Evolutionary conservation across 2,329 filamentous ascomycete genomes (phyloP).

Genomic region (Neopestalotiopsis sp.): DNA sequence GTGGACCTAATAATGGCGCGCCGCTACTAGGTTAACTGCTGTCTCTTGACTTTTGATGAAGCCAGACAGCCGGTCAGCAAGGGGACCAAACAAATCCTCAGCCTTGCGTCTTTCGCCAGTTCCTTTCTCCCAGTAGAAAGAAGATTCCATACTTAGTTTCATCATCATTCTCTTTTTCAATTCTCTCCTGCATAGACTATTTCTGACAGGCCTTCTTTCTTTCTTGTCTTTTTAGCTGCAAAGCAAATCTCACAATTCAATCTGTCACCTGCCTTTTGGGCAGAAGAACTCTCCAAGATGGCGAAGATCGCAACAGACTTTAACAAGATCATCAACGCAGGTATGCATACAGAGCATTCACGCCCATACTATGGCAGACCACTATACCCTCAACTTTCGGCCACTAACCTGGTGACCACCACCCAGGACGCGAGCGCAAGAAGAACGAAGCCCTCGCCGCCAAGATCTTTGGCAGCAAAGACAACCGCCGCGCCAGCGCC

Average conservation of each 20-base stretch:
- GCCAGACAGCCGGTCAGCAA: background rate
- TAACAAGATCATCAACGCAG: conserved; percentile 59
- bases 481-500: conserved; percentile 61
- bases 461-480: conserved; percentile 66
- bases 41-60: background rate
- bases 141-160: no score
- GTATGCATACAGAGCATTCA: conserved; percentile 36
- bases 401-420: conserved; percentile 14
- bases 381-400: conserved; percentile 9
- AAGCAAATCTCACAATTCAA: background rate
- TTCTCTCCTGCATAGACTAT: no score
- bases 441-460: conserved; percentile 75
- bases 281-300: conserved; percentile 34
- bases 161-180: no score
- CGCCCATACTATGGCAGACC: background rate
- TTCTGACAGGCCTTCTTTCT: background rate
- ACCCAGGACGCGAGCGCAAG: conserved; percentile 69
- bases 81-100: background rate
- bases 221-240: background rate
- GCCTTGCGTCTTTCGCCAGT: background rate
- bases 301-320: conserved; percentile 53
- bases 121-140: no score
- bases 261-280: background rate
- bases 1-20: background rate
- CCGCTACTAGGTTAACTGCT: background rate